These are phyloP conservation scores for Agrocybe pediades DNA, from an alignment of 768 basidiomycete species.

Conservation along the genomic window DNA sequence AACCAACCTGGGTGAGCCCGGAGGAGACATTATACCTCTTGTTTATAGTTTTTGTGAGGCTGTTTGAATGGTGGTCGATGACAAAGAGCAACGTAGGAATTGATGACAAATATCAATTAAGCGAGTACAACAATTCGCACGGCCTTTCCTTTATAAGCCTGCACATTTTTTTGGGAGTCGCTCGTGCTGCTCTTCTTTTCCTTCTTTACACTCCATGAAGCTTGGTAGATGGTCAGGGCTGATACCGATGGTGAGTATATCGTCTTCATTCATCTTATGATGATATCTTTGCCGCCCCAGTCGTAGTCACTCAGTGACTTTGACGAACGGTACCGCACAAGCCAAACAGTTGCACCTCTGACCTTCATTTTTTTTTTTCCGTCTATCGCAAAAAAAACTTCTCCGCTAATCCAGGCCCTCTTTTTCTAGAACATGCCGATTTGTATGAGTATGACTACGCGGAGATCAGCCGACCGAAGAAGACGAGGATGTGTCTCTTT, in stretches of 20 bases:
- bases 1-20: slow-evolving; percentile 70
- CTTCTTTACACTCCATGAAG: slow-evolving; percentile 3
- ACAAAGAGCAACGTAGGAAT: slow-evolving; percentile 15
- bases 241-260: slow-evolving; percentile 19
- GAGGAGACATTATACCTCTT: slow-evolving; percentile 56
- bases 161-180: slow-evolving; percentile 20
- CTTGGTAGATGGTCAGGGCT: neutral
- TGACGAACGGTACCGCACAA: slow-evolving; percentile 73
- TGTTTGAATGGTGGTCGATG: slow-evolving; percentile 23
- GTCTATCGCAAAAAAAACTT: slow-evolving; percentile 6
- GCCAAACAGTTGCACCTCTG: slow-evolving; percentile 73
- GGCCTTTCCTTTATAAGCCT: slow-evolving; percentile 15
- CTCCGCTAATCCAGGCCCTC: neutral
- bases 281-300: slow-evolving; percentile 79
- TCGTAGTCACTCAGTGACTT: slow-evolving; percentile 54
- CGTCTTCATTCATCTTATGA: slow-evolving; percentile 32
- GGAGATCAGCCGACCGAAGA: no score
- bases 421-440: neutral
- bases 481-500: neutral
- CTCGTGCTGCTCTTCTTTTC: slow-evolving; percentile 1
- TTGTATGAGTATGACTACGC: neutral
- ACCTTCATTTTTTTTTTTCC: slow-evolving; percentile 22
- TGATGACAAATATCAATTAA: slow-evolving; percentile 30
- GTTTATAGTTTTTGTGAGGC: slow-evolving; percentile 15
- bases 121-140: slow-evolving; percentile 31